Evolutionary conservation across 805 yeast species (phyloP).

Genomic region (Kazachstania viticola): DNA sequence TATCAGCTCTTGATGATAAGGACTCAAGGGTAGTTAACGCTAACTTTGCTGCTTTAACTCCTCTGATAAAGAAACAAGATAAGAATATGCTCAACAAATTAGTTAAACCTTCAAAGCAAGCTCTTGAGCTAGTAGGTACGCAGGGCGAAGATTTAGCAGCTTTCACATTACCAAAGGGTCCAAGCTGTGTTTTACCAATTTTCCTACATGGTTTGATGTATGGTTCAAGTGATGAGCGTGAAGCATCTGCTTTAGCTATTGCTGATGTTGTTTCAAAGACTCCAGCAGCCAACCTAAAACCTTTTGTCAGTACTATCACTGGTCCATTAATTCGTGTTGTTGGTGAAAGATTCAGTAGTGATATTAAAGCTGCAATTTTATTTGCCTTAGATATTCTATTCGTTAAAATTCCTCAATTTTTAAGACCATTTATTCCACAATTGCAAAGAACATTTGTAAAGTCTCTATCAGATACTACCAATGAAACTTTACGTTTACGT

Average conservation of each 20-base stretch:
- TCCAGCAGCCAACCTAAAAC: slow-evolving; percentile 68
- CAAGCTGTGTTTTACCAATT: slow-evolving; percentile 77
- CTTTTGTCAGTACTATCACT: slow-evolving; percentile 84
- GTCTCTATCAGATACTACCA: slow-evolving; percentile 67
- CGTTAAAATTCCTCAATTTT: slow-evolving; percentile 73
- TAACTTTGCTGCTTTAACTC: slow-evolving; percentile 52
- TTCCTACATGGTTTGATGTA: slow-evolving; percentile 93
- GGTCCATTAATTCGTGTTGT: slow-evolving; percentile 97
- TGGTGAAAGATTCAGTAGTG: slow-evolving; percentile 88
- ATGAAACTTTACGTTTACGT: slow-evolving; percentile 61
- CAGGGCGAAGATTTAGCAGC: slow-evolving; percentile 61
- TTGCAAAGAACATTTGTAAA: slow-evolving; percentile 93
- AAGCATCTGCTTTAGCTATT: slow-evolving; percentile 76
- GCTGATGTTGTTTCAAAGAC: slow-evolving; percentile 80
- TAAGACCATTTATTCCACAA: slow-evolving; percentile 95
- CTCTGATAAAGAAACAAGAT: slow-evolving; percentile 57
- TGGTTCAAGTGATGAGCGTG: slow-evolving; percentile 77
- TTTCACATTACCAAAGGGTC: slow-evolving; percentile 65
- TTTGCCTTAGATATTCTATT: slow-evolving; percentile 71
- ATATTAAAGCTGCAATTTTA: slow-evolving; percentile 89
- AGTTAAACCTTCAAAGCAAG: slow-evolving; percentile 69
- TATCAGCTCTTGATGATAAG: slow-evolving; percentile 61
- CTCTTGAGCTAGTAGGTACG: slow-evolving; percentile 54
- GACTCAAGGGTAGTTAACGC: slow-evolving; percentile 51
- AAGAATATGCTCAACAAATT: slow-evolving; percentile 69